Percentiles rank a stretch among this genome's conserved stretches.
phyloP scores from a whole-genome alignment of 768 basidiomycete species.

The Chiua virens region DNA sequence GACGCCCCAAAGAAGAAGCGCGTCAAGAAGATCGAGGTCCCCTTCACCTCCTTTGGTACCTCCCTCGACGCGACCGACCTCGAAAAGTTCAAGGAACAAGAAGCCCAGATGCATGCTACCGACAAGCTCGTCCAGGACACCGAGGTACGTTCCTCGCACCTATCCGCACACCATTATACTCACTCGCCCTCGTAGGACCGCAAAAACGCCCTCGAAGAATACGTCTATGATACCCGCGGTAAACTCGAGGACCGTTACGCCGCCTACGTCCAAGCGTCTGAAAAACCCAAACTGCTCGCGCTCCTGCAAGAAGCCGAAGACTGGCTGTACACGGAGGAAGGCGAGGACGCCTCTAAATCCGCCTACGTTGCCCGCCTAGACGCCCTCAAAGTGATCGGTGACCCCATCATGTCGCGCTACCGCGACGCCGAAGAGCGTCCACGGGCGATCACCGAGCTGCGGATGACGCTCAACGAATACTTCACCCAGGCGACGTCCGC shows the following conservation, averaged over 20 bases:
- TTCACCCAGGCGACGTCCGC: slow-evolving; percentile 75
- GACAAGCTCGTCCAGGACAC: slow-evolving; percentile 99
- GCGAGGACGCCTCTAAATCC: slow-evolving; percentile 94
- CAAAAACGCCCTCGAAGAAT: slow-evolving; percentile 98
- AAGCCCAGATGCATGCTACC: slow-evolving; percentile 82
- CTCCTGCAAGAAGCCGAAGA: slow-evolving; percentile 82
- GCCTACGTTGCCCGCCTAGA: slow-evolving; percentile 88
- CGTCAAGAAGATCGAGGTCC: slow-evolving; percentile 79
- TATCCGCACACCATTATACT: slow-evolving; percentile 1
- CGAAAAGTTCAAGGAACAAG: slow-evolving; percentile 72
- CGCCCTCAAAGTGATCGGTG: slow-evolving; percentile 79
- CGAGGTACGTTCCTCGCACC: slow-evolving; percentile 57
- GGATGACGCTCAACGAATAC: slow-evolving; percentile 88
- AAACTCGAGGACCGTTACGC: slow-evolving; percentile 91
- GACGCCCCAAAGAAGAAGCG: slow-evolving; percentile 76
- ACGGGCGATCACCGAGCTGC: slow-evolving; percentile 67
- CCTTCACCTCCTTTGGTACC: slow-evolving; percentile 64
- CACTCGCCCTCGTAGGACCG: slow-evolving; percentile 59
- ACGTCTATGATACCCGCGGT: slow-evolving; percentile 92
- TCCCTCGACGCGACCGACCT: slow-evolving; percentile 64
- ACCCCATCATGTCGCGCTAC: slow-evolving; percentile 82
- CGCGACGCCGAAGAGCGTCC: slow-evolving; percentile 82
- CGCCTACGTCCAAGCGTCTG: slow-evolving; percentile 65
- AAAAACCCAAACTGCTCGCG: slow-evolving; percentile 74
- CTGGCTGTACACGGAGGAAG: slow-evolving; percentile 96